Percentiles rank a stretch among this genome's conserved stretches.
phyloP scores from a whole-genome alignment of 345 rosid genomes.

The Bruguiera gymnorhiza region DNA sequence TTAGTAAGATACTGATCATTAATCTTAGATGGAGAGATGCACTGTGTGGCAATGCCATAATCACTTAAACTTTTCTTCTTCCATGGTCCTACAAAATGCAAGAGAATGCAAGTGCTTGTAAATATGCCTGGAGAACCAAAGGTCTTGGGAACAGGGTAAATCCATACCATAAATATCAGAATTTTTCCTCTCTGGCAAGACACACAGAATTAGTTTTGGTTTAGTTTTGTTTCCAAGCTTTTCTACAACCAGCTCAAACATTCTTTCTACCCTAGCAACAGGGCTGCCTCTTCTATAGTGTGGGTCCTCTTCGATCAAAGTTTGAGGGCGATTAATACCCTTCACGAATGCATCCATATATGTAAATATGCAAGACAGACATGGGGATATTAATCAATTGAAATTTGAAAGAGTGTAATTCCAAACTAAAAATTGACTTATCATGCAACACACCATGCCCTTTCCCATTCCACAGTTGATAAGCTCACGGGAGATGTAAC shows the following conservation, averaged over 20 bases:
- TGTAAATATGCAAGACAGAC: not conserved
- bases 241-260: slow-evolving; percentile 54
- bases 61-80: slow-evolving; percentile 68
- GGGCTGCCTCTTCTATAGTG: slow-evolving; percentile 47
- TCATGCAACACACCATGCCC: slow-evolving; percentile 62
- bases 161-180: slow-evolving; percentile 73
- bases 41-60: slow-evolving; percentile 75
- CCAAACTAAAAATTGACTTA: slow-evolving; percentile 18
- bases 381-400: not conserved
- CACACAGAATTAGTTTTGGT: slow-evolving; percentile 67
- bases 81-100: slow-evolving; percentile 68
- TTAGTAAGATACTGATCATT: slow-evolving; percentile 84
- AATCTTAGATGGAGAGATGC: slow-evolving; percentile 65
- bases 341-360: slow-evolving; percentile 17
- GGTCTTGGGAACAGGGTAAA: slow-evolving; percentile 13
- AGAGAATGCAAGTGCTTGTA: slow-evolving; percentile 11
- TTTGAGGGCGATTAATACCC: slow-evolving; percentile 69
- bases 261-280: slow-evolving; percentile 67
- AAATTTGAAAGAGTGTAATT: slow-evolving; percentile 1
- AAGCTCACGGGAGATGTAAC: slow-evolving; percentile 69
- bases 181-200: slow-evolving; percentile 74
- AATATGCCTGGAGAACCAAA: too few relatives aligned
- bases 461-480: slow-evolving; percentile 67
- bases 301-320: slow-evolving; percentile 71
- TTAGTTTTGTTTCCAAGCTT: slow-evolving; percentile 43